These are phyloP conservation scores for Lactarius akahatsu DNA, from an alignment of 768 basidiomycete species.

Conservation along the genomic window DNA sequence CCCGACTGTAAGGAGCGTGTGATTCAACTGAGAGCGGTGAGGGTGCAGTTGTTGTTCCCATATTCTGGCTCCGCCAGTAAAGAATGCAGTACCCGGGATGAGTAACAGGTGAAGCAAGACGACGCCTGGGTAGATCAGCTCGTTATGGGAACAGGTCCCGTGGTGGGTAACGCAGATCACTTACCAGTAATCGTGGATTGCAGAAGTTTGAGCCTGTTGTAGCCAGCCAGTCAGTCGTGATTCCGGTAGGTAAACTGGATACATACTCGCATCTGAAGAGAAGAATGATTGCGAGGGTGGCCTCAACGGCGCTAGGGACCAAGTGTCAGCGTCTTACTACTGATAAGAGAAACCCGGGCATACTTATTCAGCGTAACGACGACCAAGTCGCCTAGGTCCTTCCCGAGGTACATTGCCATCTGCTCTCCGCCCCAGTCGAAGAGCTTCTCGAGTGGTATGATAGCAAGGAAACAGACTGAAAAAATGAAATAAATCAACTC, in stretches of 20 bases:
- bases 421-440: slow-evolving; percentile 66
- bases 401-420: slow-evolving; percentile 54
- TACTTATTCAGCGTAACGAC: slow-evolving; percentile 67
- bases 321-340: neutral
- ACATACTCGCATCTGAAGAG: slow-evolving; percentile 68
- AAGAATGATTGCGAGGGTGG: slow-evolving; percentile 66
- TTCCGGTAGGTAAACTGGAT: neutral
- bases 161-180: slow-evolving; percentile 22
- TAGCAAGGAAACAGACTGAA: slow-evolving; percentile 61
- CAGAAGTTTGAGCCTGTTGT: slow-evolving; percentile 53
- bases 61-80: slow-evolving; percentile 64
- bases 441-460: slow-evolving; percentile 62
- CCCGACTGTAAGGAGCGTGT: slow-evolving; percentile 68
- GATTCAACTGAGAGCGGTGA: slow-evolving; percentile 63
- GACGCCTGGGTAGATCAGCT: slow-evolving; percentile 46
- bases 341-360: slow-evolving; percentile 20
- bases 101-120: slow-evolving; percentile 69
- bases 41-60: slow-evolving; percentile 68
- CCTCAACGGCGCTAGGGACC: slow-evolving; percentile 59
- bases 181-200: slow-evolving; percentile 68
- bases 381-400: slow-evolving; percentile 64
- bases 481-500: neutral
- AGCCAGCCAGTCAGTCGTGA: neutral
- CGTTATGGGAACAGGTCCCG: too few species aligned
- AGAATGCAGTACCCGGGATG: slow-evolving; percentile 66